phyloP scores from a whole-genome alignment of 164 flowering plant genomes.

The Brasenia schreberi region DNA sequence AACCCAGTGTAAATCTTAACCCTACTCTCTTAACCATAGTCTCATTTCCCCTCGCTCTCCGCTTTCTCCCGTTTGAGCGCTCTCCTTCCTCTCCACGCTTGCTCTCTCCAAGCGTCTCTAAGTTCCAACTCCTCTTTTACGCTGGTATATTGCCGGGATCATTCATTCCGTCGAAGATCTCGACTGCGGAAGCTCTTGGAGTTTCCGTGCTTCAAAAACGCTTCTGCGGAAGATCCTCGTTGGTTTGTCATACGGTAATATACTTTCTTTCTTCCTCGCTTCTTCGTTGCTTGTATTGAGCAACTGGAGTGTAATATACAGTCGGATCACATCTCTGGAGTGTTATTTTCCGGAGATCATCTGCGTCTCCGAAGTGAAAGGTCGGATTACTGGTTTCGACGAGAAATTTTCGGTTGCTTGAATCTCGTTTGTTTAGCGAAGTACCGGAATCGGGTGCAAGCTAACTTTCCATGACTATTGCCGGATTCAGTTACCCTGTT shows the following conservation, averaged over 20 bases:
- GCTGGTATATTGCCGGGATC: not conserved
- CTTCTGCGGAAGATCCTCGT: not conserved
- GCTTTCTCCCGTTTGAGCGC: not conserved
- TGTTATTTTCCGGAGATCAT: too few species aligned
- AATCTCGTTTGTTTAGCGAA: too few species aligned
- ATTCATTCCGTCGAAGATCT: not conserved
- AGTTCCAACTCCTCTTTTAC: not conserved
- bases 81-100: not conserved
- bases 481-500: too few species aligned
- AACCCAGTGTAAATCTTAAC: not conserved
- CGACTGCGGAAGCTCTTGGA: too few species aligned
- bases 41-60: not conserved
- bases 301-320: too few species aligned
- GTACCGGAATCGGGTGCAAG: too few species aligned
- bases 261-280: not conserved
- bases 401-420: too few species aligned
- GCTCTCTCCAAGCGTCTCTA: not conserved
- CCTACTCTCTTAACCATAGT: not conserved
- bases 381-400: too few species aligned
- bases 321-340: too few species aligned
- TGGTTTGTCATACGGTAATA: not conserved
- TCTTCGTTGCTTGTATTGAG: too few species aligned
- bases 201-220: not conserved
- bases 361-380: too few species aligned
- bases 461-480: too few species aligned